phyloP scores from a whole-genome alignment of 139 green algal species.

The Micractinium conductrix region DNA sequence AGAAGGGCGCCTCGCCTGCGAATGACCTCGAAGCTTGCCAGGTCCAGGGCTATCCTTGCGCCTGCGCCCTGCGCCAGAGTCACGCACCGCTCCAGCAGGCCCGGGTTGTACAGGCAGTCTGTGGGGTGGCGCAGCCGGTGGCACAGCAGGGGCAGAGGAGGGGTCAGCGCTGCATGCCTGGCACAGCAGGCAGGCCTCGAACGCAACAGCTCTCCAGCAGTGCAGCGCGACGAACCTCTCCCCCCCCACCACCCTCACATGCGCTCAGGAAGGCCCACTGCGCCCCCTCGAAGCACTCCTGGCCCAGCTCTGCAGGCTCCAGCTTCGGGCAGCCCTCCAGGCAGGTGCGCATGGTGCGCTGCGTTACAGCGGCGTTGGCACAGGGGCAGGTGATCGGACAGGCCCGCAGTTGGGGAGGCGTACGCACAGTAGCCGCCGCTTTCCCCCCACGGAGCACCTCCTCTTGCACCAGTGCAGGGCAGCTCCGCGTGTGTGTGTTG shows the following conservation, averaged over 20 bases:
- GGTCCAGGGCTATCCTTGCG: constrained; percentile 61
- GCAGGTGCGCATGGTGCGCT: constrained; percentile 68
- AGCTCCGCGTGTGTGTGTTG: too few relatives aligned
- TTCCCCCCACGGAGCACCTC: too few relatives aligned
- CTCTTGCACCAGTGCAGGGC: too few relatives aligned
- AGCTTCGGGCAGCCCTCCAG: constrained; percentile 45
- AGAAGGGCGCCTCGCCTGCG: constrained; percentile 14
- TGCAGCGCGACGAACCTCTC: not conserved
- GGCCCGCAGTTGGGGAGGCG: not conserved
- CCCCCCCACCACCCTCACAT: not conserved
- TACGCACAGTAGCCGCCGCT: not conserved
- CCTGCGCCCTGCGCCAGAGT: constrained; percentile 46
- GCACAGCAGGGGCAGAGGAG: not conserved
- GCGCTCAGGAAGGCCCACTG: constrained; percentile 50
- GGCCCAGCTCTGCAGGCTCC: constrained; percentile 31
- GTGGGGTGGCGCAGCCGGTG: constrained; percentile 17
- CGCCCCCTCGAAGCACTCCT: constrained; percentile 46
- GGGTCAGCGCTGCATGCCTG: not conserved
- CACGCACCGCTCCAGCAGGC: constrained; percentile 49
- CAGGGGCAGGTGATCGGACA: not conserved
- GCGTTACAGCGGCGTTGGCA: constrained; percentile 35
- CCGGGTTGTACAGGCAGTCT: constrained; percentile 62
- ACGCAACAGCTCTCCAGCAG: not conserved
- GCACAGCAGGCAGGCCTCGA: too few relatives aligned
- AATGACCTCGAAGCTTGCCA: constrained; percentile 80